Conservation (phyloP, 140 eudicot genomes). For the Stevia rebaudiana region DNA sequence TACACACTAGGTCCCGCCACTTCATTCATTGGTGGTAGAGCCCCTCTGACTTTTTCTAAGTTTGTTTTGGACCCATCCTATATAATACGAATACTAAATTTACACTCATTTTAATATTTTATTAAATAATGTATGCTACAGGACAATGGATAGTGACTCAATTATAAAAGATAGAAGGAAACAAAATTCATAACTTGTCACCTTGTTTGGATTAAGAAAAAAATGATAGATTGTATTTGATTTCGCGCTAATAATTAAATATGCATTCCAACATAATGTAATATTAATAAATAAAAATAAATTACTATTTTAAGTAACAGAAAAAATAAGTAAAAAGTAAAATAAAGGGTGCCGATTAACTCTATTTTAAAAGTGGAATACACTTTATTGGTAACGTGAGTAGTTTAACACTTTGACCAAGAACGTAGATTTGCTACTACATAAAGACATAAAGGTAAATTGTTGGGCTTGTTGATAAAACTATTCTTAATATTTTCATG, state of each 20-base stretch:
- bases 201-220: background rate
- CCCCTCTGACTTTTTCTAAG: constrained; percentile 10
- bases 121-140: background rate
- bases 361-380: background rate
- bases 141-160: background rate
- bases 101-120: background rate
- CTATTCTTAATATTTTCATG: too few relatives aligned
- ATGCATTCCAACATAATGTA: too few relatives aligned
- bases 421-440: constrained; percentile 2
- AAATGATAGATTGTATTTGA: too few relatives aligned
- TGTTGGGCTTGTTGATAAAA: too few relatives aligned
- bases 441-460: too few relatives aligned
- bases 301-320: too few relatives aligned
- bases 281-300: too few relatives aligned
- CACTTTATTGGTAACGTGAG: constrained; percentile 5
- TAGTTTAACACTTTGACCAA: constrained; percentile 5
- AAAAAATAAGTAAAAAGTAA: too few relatives aligned
- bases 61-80: constrained; percentile 25
- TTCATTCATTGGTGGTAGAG: constrained; percentile 33
- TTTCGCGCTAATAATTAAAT: too few relatives aligned
- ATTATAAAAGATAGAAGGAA: background rate
- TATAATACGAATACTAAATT: background rate
- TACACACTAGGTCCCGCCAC: constrained; percentile 31
- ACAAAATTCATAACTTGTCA: background rate
- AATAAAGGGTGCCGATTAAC: too few relatives aligned